phyloP scores from a whole-genome alignment of 495 filamentous ascomycete genomes.

The Tirmania nivea region DNA sequence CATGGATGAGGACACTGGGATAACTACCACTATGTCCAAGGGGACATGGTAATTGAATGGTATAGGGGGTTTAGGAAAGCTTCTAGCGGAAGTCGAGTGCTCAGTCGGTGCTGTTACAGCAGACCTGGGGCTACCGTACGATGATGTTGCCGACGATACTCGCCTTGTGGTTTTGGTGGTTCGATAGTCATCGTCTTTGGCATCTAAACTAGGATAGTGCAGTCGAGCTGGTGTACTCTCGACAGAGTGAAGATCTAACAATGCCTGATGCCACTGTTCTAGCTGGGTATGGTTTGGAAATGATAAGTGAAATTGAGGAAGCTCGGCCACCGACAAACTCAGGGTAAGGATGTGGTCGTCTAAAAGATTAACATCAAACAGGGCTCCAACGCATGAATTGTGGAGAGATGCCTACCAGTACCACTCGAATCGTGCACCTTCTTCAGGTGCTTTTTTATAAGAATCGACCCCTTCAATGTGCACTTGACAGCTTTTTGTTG shows the following conservation, averaged over 20 bases:
- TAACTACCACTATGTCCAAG: conserved; percentile 87
- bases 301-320: conserved; percentile 89
- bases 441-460: conserved; percentile 96
- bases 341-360: conserved; percentile 76
- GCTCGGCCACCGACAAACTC: conserved; percentile 75
- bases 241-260: conserved; percentile 59
- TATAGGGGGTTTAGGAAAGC: conserved; percentile 24
- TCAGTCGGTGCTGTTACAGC: conserved; percentile 55
- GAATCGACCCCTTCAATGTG: conserved; percentile 89
- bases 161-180: conserved; percentile 44
- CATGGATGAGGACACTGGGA: conserved; percentile 96
- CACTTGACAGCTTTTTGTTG: conserved; percentile 47
- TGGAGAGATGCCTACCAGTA: conserved; percentile 23
- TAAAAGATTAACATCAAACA: conserved; percentile 11
- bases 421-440: conserved; percentile 46
- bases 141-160: conserved; percentile 70
- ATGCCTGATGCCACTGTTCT: conserved; percentile 74
- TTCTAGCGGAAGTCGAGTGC: conserved; percentile 43
- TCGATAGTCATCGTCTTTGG: conserved; percentile 82
- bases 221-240: conserved; percentile 19
- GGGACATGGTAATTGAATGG: conserved; percentile 62
- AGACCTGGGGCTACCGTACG: conserved; percentile 64
- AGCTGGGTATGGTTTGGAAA: conserved; percentile 73
- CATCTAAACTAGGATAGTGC: conserved; percentile 44
- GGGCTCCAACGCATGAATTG: conserved; percentile 1